A percentile compares a stretch with the other conserved stretches of the same genome.
Evolutionary conservation across 2,329 filamentous ascomycete species (phyloP).

Genomic region (Polytolypa hystricis): DNA sequence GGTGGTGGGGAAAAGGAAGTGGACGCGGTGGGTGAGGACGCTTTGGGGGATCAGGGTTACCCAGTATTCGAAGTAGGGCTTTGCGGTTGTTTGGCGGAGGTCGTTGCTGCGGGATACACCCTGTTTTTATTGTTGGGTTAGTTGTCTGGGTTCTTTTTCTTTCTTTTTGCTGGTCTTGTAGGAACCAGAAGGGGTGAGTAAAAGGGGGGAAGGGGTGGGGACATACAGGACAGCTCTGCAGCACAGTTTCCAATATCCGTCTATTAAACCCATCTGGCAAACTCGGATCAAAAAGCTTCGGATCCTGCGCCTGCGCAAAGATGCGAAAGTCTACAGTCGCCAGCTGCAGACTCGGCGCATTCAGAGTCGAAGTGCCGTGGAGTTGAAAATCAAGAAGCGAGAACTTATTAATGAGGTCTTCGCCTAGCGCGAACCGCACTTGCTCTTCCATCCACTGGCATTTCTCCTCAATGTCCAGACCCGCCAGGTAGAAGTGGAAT

Average conservation of each 20-base stretch:
- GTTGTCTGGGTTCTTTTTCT: too few relatives aligned
- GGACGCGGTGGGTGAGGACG: slow-evolving; percentile 16
- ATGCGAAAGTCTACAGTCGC: slow-evolving; percentile 25
- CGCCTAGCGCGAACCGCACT: slow-evolving; percentile 23
- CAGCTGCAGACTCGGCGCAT: slow-evolving; percentile 24
- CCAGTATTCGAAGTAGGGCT: slow-evolving; percentile 18
- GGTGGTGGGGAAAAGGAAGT: slow-evolving; percentile 8
- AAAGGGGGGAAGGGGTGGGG: slow-evolving; percentile 7
- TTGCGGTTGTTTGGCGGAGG: slow-evolving; percentile 8
- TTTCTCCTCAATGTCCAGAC: slow-evolving; percentile 30
- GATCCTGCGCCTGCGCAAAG: slow-evolving; percentile 30
- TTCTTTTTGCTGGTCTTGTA: too few relatives aligned
- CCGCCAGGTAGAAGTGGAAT: slow-evolving; percentile 28
- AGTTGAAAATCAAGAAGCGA: slow-evolving; percentile 11
- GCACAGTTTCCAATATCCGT: background rate
- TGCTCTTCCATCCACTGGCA: slow-evolving; percentile 25
- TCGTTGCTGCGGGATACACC: slow-evolving; percentile 18
- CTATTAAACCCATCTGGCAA: background rate
- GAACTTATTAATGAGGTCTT: slow-evolving; percentile 6
- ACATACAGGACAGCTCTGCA: background rate
- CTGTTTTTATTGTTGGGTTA: slow-evolving; percentile 19
- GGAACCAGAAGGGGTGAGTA: too few relatives aligned
- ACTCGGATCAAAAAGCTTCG: slow-evolving; percentile 13
- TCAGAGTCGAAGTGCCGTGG: slow-evolving; percentile 8
- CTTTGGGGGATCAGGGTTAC: slow-evolving; percentile 19